A percentile compares a stretch with the other conserved stretches of the same genome.
These are phyloP conservation scores for Vitis hybrid DNA, from an alignment of 177 flowering plant genomes.

Conservation along the genomic window DNA sequence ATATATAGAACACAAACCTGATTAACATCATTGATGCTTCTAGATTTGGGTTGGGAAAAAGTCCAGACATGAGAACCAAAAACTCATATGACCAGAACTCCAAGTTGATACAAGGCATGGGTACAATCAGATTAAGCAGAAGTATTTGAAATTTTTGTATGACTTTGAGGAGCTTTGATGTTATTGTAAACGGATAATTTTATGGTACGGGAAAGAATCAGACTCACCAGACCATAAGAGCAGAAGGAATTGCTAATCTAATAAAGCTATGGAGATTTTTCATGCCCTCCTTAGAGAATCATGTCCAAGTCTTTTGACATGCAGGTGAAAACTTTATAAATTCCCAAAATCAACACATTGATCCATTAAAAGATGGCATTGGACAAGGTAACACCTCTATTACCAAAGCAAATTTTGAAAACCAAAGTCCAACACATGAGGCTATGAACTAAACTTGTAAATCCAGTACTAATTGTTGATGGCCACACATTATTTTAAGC, in stretches of 20 bases:
- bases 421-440: conserved; percentile 37
- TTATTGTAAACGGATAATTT: no score
- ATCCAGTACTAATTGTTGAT: conserved; percentile 35
- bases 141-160: no score
- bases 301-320: conserved; percentile 37
- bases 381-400: conserved; percentile 41
- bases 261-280: conserved; percentile 21
- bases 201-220: not conserved
- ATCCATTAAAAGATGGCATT: conserved; percentile 37
- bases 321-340: conserved; percentile 1
- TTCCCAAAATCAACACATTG: conserved; percentile 29
- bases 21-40: conserved; percentile 39
- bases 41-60: conserved; percentile 44
- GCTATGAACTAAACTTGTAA: conserved; percentile 25
- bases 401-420: conserved; percentile 24
- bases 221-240: conserved; percentile 48
- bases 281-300: conserved; percentile 34
- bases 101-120: conserved; percentile 23
- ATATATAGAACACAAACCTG: conserved; percentile 12
- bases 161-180: no score
- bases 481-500: conserved; percentile 25
- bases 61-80: conserved; percentile 41
- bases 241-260: conserved; percentile 37
- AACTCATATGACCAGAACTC: conserved; percentile 42
- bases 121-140: not conserved